These are phyloP conservation scores for Chlorella ohadii DNA, from an alignment of 139 green algal genomes.

Conservation along the genomic window DNA sequence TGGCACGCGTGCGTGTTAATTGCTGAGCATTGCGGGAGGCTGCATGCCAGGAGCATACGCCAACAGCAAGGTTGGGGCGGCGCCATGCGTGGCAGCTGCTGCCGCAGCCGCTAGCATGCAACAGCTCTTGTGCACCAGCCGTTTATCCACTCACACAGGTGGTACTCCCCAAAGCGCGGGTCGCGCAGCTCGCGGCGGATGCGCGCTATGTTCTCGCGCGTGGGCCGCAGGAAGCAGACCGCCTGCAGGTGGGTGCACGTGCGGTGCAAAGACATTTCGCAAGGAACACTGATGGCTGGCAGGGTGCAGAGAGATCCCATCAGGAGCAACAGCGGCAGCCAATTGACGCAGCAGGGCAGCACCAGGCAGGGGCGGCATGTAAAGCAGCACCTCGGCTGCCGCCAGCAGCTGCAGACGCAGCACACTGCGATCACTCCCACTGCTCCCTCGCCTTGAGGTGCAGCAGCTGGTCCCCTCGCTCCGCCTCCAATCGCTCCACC, in stretches of 20 bases:
- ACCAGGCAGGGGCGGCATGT: too few relatives aligned
- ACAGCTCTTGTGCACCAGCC: too few relatives aligned
- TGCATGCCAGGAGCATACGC: too few relatives aligned
- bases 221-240: conserved; percentile 91
- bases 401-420: too few relatives aligned
- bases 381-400: too few relatives aligned
- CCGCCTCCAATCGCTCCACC: conserved; percentile 84
- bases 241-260: conserved; percentile 72
- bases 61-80: not conserved
- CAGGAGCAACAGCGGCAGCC: not conserved
- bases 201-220: conserved; percentile 84
- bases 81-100: not conserved
- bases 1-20: too few relatives aligned
- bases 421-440: too few relatives aligned
- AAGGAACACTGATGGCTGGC: too few relatives aligned
- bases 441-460: conserved; percentile 92
- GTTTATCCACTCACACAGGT: conserved; percentile 80
- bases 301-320: too few relatives aligned
- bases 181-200: conserved; percentile 87
- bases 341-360: too few relatives aligned
- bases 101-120: not conserved
- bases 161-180: conserved; percentile 87
- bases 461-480: conserved; percentile 62
- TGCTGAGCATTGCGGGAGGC: too few relatives aligned
- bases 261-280: too few relatives aligned